Evolutionary conservation across 2,329 filamentous ascomycete genomes (phyloP).

Genomic region (Macroventuria anomochaeta): DNA sequence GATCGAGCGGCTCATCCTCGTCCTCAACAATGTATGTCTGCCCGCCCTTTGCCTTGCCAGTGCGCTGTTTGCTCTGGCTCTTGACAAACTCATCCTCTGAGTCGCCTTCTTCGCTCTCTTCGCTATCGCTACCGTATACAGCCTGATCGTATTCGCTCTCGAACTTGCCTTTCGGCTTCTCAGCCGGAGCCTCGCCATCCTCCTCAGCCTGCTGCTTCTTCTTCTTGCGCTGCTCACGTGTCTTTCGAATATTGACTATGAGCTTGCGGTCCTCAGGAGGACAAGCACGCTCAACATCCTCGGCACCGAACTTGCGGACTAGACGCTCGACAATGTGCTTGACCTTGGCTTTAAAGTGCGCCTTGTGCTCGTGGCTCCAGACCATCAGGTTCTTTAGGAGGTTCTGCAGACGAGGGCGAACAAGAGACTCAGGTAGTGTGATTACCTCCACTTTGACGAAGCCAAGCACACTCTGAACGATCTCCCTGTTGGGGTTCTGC

Average conservation of each 20-base stretch:
- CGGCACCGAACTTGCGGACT: conserved; percentile 87
- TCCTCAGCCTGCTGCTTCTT: conserved; percentile 76
- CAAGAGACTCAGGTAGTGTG: conserved; percentile 77
- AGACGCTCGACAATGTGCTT: conserved; percentile 97
- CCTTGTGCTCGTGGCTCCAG: conserved; percentile 98
- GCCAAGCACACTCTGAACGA: conserved; percentile 90
- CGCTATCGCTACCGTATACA: conserved; percentile 75
- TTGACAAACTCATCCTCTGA: conserved; percentile 48
- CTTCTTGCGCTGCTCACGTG: conserved; percentile 86
- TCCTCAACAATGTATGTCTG: conserved; percentile 91
- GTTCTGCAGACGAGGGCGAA: conserved; percentile 76
- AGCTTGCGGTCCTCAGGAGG: conserved; percentile 89
- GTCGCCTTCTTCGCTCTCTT: conserved; percentile 61
- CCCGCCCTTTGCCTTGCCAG: conserved; percentile 53
- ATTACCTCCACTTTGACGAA: conserved; percentile 97
- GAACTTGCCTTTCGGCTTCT: conserved; percentile 67
- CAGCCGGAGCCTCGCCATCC: conserved; percentile 55
- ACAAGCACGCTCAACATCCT: conserved; percentile 77
- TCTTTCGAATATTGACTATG: conserved; percentile 93
- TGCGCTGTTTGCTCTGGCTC: conserved; percentile 36
- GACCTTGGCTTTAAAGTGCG: conserved; percentile 94
- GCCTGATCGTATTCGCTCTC: conserved; percentile 95
- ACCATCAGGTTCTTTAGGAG: conserved; percentile 90
- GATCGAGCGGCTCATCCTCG: conserved; percentile 91
- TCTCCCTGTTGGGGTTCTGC: conserved; percentile 94